Base-by-base conservation (phyloP, 768 basidiomycete genomes). In the Leccinum subgranulosum region DNA sequence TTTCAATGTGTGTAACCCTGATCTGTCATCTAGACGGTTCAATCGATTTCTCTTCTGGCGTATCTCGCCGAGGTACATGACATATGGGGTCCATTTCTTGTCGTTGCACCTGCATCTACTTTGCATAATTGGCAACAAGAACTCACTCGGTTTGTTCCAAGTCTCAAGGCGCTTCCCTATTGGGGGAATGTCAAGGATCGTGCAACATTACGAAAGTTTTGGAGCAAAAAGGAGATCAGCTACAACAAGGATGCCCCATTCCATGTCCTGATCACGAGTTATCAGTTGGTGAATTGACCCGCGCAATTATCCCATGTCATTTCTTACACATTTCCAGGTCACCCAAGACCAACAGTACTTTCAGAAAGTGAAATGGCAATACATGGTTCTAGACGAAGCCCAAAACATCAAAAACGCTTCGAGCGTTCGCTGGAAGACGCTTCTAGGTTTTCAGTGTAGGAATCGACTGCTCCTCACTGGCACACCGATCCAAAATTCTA, bases 71-170 rank as follows among this genome's bases (percentile, higher is more conserved):
- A 99, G 76, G 86, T 86, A 0, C 97, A 98, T 69, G 92, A 98
- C 67, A 97, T 98, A 57, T 99, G 97, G 97, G 97, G 97, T 0
- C 97, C 97, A 12, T 99, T 99, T 80, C 81, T 99, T 21, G 95
- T 99, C 50, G 94, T 99, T 41, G 94, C 97, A 2, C 97, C 97
- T 6, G 90, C 94, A 3, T 97, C 96, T 6, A 99, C 97, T 0
- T 79, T 99, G 58, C 96, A 98, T 73, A 98, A 98, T 68, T 99
- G 97, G 97, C 96, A 98, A 70, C 97, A 98, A 69, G 97, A 99
- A 72, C 80, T 99, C 55, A 91, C 94, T 17, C 88, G 94, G 25
- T 99, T 99, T 69, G 93, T 97, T 5, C 97, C 97, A 25, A 80
- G 80, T 54, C 81, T 99, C 51, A 98, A 98, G 71, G 94, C 94